These are phyloP conservation scores for Apiospora kogelbergensis DNA, from an alignment of 2,329 filamentous ascomycete genomes.

Conservation along the genomic window DNA sequence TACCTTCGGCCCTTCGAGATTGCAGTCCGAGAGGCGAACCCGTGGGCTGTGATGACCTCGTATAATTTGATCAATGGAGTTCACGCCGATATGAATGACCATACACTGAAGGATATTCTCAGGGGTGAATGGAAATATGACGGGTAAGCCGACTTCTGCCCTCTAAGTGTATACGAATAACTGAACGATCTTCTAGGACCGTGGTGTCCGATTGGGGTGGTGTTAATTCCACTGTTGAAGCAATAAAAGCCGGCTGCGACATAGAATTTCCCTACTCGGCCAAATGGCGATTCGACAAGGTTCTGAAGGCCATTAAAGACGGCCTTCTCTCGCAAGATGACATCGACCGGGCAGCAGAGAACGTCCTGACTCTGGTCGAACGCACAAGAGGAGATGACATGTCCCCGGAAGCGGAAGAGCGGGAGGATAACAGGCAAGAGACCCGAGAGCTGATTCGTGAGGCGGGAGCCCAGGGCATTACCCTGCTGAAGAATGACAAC, in stretches of 20 bases:
- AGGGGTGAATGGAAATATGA: constrained; percentile 64
- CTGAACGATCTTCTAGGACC: constrained; percentile 37
- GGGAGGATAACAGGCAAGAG: constrained; percentile 55
- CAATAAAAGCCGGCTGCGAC: constrained; percentile 55
- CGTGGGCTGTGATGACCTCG: constrained; percentile 69
- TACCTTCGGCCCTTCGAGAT: constrained; percentile 78
- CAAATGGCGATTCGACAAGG: constrained; percentile 58
- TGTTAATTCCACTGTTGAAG: constrained; percentile 55
- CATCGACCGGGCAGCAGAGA: constrained; percentile 59
- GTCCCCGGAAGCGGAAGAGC: constrained; percentile 55
- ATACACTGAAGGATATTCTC: constrained; percentile 56
- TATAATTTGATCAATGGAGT: constrained; percentile 68
- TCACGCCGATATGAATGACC: constrained; percentile 57
- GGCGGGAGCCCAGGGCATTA: constrained; percentile 62
- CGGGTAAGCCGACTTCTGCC: constrained; percentile 39
- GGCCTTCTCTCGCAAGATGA: constrained; percentile 47
- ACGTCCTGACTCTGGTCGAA: constrained; percentile 60
- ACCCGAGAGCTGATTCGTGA: constrained; percentile 60
- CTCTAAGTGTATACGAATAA: neutral
- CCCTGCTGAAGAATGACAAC: constrained; percentile 63
- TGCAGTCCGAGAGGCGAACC: constrained; percentile 66
- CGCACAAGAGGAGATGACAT: constrained; percentile 61
- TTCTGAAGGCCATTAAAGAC: constrained; percentile 50
- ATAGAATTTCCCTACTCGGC: constrained; percentile 58
- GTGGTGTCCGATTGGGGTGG: constrained; percentile 62